Conservation (phyloP, 169 alveolate species). For the Cryptosporidium xiaoi region DNA sequence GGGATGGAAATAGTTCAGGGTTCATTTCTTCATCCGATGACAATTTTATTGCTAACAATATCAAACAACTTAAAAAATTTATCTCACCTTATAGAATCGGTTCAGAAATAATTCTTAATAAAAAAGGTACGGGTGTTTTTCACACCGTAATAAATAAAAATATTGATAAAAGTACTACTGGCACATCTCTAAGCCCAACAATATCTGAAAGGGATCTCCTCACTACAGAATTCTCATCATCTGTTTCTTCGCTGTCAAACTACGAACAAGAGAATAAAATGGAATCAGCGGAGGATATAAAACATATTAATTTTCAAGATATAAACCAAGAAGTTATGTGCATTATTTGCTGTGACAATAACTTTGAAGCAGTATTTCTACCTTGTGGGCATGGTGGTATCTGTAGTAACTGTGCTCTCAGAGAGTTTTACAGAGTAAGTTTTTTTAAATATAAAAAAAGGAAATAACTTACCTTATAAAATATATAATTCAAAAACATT, state of each 20-base stretch:
- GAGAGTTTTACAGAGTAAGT: conserved; percentile 62
- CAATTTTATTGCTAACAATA: conserved; percentile 18
- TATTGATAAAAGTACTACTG: not conserved
- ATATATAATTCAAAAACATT: too few species aligned
- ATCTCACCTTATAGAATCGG: conserved; percentile 57
- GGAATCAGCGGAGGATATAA: not conserved
- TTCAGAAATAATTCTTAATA: conserved; percentile 18
- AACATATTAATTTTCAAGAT: not conserved
- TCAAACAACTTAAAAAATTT: conserved; percentile 23
- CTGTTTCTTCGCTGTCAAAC: conserved; percentile 18
- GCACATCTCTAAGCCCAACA: not conserved
- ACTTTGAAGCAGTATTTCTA: conserved; percentile 42
- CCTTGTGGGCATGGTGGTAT: conserved; percentile 71
- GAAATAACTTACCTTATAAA: too few species aligned
- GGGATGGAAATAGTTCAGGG: not conserved
- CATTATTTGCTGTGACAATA: conserved; percentile 58
- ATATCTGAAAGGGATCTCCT: not conserved
- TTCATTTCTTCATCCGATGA: not conserved
- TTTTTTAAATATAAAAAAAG: not conserved
- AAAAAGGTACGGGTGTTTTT: conserved; percentile 47
- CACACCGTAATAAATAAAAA: conserved; percentile 20
- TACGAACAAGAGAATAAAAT: not conserved
- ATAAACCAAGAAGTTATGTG: not conserved
- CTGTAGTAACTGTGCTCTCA: conserved; percentile 52
- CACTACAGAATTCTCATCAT: not conserved